phyloP scores from a whole-genome alignment of 2,329 filamentous ascomycete species.

The Bisporella sp. region DNA sequence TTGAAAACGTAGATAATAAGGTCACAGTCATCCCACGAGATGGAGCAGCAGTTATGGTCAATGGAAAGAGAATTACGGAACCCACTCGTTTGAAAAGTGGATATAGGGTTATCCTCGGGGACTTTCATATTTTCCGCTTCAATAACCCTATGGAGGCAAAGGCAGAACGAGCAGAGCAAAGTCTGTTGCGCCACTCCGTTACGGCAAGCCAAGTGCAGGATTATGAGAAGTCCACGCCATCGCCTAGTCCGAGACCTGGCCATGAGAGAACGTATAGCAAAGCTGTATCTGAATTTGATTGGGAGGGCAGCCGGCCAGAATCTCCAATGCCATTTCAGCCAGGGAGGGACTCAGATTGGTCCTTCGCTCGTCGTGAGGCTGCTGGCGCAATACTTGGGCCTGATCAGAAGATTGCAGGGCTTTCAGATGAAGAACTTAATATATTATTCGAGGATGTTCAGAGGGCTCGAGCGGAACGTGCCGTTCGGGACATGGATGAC shows the following conservation, averaged over 20 bases:
- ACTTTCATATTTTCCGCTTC: constrained; percentile 98
- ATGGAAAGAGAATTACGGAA: constrained; percentile 82
- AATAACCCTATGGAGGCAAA: constrained; percentile 95
- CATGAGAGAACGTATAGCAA: constrained; percentile 81
- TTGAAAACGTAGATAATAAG: constrained; percentile 86
- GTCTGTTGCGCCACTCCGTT: constrained; percentile 76
- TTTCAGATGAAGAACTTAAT: constrained; percentile 93
- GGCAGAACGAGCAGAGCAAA: constrained; percentile 84
- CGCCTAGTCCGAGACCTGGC: constrained; percentile 50
- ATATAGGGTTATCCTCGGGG: constrained; percentile 89
- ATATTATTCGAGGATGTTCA: constrained; percentile 91
- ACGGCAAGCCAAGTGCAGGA: constrained; percentile 53
- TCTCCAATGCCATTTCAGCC: constrained; percentile 67
- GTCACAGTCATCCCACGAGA: constrained; percentile 88
- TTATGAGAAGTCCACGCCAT: constrained; percentile 51
- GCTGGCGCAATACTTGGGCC: constrained; percentile 82
- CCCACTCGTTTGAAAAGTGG: constrained; percentile 83
- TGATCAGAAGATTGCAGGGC: constrained; percentile 82
- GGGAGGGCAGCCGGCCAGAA: constrained; percentile 64
- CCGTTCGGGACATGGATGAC: constrained; percentile 73
- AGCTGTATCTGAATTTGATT: constrained; percentile 68
- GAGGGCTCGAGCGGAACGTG: constrained; percentile 70
- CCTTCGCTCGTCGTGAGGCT: constrained; percentile 87
- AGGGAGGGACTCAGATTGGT: constrained; percentile 87
- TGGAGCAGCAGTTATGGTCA: constrained; percentile 97